Base-by-base conservation (phyloP, 208 protist genomes). In the Angomonas ambiguus region DNA sequence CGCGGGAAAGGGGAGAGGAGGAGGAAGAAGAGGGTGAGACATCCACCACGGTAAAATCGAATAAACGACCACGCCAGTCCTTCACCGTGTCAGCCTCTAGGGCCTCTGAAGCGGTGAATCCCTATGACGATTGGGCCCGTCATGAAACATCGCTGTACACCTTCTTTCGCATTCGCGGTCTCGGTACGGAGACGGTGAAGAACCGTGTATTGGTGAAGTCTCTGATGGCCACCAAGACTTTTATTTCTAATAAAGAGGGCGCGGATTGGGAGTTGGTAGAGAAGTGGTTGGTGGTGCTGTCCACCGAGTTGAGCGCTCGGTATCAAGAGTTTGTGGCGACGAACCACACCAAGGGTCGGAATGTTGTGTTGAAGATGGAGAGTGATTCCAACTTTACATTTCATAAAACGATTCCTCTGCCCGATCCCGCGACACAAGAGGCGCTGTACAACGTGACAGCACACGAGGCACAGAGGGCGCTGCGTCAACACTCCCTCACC, bases 281-380 rank as follows among this genome's bases (percentile, higher is more conserved):
- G 63, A 70, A 72, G 62, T 96, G 90, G 87, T 60, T 91, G n/a
- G 77, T 69, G 0, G 83, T 86, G 27, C 74, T 93, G 33, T 61
- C 72, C 30, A 58, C 67, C 28, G 90, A 96, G 65, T 72, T 96
- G 28, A 74, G 49, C 51, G 51, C 68, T 27, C 85, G 90, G 11
- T 88, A 84, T 53, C 61, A 59, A 18, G 76, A 88, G 22, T 85
- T 81, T 68, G 74, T 77, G 42, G 16, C 71, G 20, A 53, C 41
- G 2, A 82, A 82, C 65, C 18, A 49, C 31, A 61, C 59, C 10
- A 68, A 67, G 24, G 80, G 84, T 18, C 60, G 76, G 1, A 80
- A 57, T 33, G 38, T 94, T 11, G 79, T 77, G 63, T 65, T 93
- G 8, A 77, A 76, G 64, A 51, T 88, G 20, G 79, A 79, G 24